A percentile compares a stretch with the other conserved stretches of the same genome.
Conservation (phyloP, 257 asterid genomes). For the Przewalskia tangutica region DNA sequence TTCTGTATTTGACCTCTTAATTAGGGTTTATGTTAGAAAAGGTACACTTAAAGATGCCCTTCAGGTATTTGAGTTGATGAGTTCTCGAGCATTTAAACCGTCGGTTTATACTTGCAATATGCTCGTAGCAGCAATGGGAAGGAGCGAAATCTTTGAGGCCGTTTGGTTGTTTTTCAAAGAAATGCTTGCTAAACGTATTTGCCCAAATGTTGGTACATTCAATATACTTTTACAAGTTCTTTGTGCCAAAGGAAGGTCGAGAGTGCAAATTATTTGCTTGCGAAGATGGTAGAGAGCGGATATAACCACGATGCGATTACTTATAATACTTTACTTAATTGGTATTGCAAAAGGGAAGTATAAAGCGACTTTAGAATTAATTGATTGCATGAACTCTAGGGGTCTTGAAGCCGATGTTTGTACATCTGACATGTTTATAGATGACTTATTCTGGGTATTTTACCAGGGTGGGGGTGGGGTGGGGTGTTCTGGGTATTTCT, state of each 20-base stretch:
- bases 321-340: constrained; percentile 73
- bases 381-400: constrained; percentile 66
- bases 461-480: no score
- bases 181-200: constrained; percentile 47
- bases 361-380: constrained; percentile 51
- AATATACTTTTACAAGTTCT: constrained; percentile 64
- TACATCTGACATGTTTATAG: constrained; percentile 69
- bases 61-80: constrained; percentile 48
- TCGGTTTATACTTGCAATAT: constrained; percentile 70
- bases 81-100: constrained; percentile 52
- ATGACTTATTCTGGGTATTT: no score
- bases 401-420: constrained; percentile 68
- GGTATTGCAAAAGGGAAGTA: constrained; percentile 78
- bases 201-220: constrained; percentile 61
- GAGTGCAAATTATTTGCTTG: constrained; percentile 53
- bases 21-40: constrained; percentile 55
- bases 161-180: constrained; percentile 77
- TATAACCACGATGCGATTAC: constrained; percentile 70
- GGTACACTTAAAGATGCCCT: constrained; percentile 44
- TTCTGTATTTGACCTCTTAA: constrained; percentile 76
- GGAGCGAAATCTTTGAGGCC: constrained; percentile 22
- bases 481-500: no score
- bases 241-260: constrained; percentile 58
- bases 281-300: constrained; percentile 85
- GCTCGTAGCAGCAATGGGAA: constrained; percentile 56